A percentile compares a stretch with the other conserved stretches of the same genome.
phyloP scores from a whole-genome alignment of 192 early-diverging fungal species.

The Coemansia sp. region DNA sequence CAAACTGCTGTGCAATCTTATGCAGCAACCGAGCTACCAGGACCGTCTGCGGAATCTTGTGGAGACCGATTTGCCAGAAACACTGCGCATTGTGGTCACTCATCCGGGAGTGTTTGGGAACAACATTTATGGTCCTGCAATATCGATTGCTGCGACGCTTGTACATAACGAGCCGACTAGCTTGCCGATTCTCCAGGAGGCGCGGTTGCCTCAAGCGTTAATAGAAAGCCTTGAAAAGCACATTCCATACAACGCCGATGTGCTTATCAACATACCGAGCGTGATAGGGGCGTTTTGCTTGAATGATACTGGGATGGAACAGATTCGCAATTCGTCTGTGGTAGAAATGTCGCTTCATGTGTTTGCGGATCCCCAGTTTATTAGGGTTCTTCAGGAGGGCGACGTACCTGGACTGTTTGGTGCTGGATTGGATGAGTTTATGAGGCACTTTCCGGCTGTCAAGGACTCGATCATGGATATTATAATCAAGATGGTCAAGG shows the following conservation, averaged over 20 bases:
- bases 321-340: constrained; percentile 72
- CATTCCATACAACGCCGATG: constrained; percentile 81
- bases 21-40: constrained; percentile 88
- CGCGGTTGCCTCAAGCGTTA: constrained; percentile 81
- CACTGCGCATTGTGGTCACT: constrained; percentile 73
- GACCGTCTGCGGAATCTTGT: constrained; percentile 95
- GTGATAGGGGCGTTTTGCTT: constrained; percentile 96
- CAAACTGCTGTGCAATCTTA: constrained; percentile 90
- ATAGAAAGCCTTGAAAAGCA: constrained; percentile 67
- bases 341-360: constrained; percentile 72
- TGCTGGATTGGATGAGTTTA: constrained; percentile 88
- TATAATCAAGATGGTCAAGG: constrained; percentile 68
- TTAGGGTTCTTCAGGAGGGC: constrained; percentile 75
- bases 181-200: constrained; percentile 91
- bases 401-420: constrained; percentile 87
- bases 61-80: constrained; percentile 79
- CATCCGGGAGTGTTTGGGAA: constrained; percentile 77
- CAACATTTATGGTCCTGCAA: constrained; percentile 82
- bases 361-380: constrained; percentile 76
- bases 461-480: constrained; percentile 72
- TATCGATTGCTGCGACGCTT: constrained; percentile 92
- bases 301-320: constrained; percentile 84
- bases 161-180: constrained; percentile 99
- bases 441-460: constrained; percentile 90
- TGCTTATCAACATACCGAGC: constrained; percentile 76